Conservation (phyloP, 179 eudicot species). For the Spergularia azorica region DNA sequence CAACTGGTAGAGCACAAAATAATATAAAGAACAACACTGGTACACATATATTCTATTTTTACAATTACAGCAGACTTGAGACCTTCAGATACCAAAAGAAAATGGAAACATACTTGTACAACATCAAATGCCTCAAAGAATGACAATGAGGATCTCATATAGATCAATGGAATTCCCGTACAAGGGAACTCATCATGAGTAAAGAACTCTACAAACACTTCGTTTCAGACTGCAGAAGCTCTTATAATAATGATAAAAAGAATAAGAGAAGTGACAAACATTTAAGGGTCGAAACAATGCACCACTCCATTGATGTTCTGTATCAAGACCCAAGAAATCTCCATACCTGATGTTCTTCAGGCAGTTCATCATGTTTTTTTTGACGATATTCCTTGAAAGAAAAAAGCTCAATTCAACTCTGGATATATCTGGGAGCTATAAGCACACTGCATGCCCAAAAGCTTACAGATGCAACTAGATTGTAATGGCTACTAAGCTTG, state of each 20-base stretch:
- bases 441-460: too few relatives aligned
- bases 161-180: neutral
- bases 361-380: too few relatives aligned
- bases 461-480: too few relatives aligned
- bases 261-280: too few relatives aligned
- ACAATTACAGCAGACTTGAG: neutral
- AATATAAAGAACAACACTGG: neutral
- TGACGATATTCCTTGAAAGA: too few relatives aligned
- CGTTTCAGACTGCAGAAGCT: neutral
- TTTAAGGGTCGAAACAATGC: neutral
- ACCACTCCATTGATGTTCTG: too few relatives aligned
- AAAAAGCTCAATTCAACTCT: too few relatives aligned
- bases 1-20: neutral
- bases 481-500: too few relatives aligned
- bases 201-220: neutral
- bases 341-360: too few relatives aligned
- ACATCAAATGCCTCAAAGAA: neutral
- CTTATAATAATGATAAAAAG: neutral
- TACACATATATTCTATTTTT: neutral
- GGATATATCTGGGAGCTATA: too few relatives aligned
- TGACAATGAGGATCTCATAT: neutral
- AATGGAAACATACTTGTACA: neutral
- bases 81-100: neutral
- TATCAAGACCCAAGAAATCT: too few relatives aligned
- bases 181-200: neutral